These are phyloP conservation scores for Talinum fruticosum DNA, from an alignment of 148 eudicot species.

Conservation along the genomic window DNA sequence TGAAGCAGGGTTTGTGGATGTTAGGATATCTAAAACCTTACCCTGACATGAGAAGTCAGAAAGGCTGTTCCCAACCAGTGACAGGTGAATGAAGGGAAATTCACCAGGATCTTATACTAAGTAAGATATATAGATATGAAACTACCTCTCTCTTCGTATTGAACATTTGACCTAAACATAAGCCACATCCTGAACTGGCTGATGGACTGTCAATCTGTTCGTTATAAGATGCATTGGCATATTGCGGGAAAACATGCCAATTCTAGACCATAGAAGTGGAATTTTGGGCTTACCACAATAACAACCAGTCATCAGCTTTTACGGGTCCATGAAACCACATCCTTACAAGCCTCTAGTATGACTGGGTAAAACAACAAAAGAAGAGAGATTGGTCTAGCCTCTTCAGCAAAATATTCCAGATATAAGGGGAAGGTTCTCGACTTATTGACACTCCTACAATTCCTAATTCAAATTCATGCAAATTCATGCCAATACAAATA, in stretches of 20 bases:
- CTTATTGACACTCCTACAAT: no score
- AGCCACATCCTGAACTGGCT: conserved; percentile 67
- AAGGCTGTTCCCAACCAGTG: not conserved
- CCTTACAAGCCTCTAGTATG: conserved; percentile 59
- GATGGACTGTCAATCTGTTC: conserved; percentile 73
- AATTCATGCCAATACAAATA: no score
- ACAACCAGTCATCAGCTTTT: conserved; percentile 94
- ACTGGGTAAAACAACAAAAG: no score
- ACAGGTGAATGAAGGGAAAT: not conserved
- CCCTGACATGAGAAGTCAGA: not conserved
- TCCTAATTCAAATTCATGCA: no score
- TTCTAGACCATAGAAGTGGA: not conserved
- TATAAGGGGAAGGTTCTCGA: no score
- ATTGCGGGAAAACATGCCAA: not conserved
- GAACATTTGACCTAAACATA: conserved; percentile 81
- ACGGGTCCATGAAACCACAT: conserved; percentile 93
- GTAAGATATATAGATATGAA: not conserved
- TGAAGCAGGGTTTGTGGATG: not conserved
- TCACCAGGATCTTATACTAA: not conserved
- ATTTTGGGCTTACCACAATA: conserved; percentile 62
- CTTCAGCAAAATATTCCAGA: not conserved
- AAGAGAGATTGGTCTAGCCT: no score
- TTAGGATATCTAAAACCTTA: not conserved
- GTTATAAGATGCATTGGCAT: not conserved
- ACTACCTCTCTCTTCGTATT: conserved; percentile 76